Conservation (phyloP, 257 asterid species). For the Hygrophila difformis region DNA sequence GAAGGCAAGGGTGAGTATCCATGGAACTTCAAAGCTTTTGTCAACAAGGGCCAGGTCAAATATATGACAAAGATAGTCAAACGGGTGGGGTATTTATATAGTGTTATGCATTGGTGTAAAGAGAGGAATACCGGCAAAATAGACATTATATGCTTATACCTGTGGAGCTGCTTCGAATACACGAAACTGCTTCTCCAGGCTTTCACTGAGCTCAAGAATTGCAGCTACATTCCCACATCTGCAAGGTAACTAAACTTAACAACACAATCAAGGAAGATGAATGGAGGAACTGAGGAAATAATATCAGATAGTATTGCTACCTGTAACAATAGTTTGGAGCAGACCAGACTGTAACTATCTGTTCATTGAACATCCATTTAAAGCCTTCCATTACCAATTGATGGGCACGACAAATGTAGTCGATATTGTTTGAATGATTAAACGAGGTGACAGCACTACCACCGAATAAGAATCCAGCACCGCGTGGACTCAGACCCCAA, state of each 20-base stretch:
- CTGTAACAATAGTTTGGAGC: slow-evolving; percentile 98
- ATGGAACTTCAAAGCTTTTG: too few relatives aligned
- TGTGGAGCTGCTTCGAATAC: slow-evolving; percentile 96
- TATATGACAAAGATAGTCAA: too few relatives aligned
- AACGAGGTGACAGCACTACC: slow-evolving; percentile 82
- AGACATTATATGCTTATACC: slow-evolving; percentile 26
- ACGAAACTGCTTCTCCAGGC: slow-evolving; percentile 67
- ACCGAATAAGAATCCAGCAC: slow-evolving; percentile 95
- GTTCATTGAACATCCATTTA: slow-evolving; percentile 92
- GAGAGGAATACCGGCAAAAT: background rate
- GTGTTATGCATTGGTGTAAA: too few relatives aligned
- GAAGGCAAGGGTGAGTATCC: too few relatives aligned
- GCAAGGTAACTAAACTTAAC: slow-evolving; percentile 11
- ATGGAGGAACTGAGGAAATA: too few relatives aligned
- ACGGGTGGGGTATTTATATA: too few relatives aligned
- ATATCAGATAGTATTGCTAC: slow-evolving; percentile 18
- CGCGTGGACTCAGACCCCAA: slow-evolving; percentile 99
- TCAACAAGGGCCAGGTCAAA: too few relatives aligned
- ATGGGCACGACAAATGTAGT: slow-evolving; percentile 95
- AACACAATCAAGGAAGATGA: background rate
- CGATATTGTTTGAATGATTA: slow-evolving; percentile 75
- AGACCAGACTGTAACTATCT: slow-evolving; percentile 97
- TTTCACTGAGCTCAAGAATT: slow-evolving; percentile 82
- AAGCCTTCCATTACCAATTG: slow-evolving; percentile 98
- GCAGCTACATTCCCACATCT: slow-evolving; percentile 99